These are phyloP conservation scores for Pseudopediastrum boryanum DNA, from an alignment of 139 green algal species.

Conservation along the genomic window DNA sequence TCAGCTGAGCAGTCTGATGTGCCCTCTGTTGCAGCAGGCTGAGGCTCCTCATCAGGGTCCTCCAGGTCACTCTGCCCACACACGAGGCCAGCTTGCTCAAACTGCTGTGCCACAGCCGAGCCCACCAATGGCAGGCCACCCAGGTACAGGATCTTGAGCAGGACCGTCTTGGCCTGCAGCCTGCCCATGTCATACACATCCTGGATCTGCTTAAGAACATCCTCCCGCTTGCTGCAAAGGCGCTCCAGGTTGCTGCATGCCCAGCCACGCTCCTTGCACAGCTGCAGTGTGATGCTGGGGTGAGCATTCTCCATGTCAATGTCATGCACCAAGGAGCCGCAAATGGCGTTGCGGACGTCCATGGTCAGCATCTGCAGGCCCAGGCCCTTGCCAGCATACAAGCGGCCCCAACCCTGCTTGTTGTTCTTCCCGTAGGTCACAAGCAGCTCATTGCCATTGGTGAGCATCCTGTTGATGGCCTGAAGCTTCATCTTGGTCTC, in stretches of 20 bases:
- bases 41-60: too few relatives aligned
- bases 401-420: background rate
- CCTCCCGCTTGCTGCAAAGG: background rate
- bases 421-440: conserved; percentile 10
- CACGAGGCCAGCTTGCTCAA: too few relatives aligned
- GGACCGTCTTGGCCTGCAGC: too few relatives aligned
- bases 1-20: too few relatives aligned
- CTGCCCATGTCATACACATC: background rate
- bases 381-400: background rate
- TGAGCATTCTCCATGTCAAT: conserved; percentile 7
- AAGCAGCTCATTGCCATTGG: conserved; percentile 8
- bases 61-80: too few relatives aligned
- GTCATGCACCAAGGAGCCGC: background rate
- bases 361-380: conserved; percentile 1
- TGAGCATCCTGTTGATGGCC: background rate
- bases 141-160: too few relatives aligned
- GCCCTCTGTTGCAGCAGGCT: too few relatives aligned
- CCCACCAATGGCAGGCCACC: too few relatives aligned
- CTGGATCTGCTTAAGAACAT: background rate
- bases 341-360: background rate
- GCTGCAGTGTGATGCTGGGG: background rate
- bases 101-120: too few relatives aligned
- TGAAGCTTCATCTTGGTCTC: background rate
- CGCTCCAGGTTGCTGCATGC: background rate
- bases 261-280: conserved; percentile 5